Base-by-base conservation (phyloP, 148 eudicot species). In the Salicornia ramosissima region DNA sequence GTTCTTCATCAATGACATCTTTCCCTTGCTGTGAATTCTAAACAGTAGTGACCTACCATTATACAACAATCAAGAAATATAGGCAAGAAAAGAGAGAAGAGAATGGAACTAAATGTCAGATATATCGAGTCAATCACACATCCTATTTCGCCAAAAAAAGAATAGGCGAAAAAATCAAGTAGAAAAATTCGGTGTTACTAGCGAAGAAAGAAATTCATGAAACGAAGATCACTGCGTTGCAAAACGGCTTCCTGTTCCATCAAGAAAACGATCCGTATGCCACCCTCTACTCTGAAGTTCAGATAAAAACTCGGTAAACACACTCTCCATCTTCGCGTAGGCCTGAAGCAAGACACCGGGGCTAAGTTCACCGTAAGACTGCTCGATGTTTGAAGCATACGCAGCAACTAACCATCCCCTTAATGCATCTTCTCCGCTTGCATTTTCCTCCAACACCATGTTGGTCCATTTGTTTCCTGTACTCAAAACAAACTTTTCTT, bases 251-350 rank as follows among this genome's bases (percentile, higher is more conserved):
- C 97, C 98, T 1, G 85, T 84, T 71, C 98, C 98, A 83, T 94
- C 98, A 57, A 94, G 87, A 81, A 94, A 94, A 3, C 96, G 97
- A 77, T 94, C 98, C 2, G 98, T 90, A 75, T 94, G 96, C 98
- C 98, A 94, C 62, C 98, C 98, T 81, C 86, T 88, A 6, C 75
- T 72, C 81, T 87, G 92, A 56, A 94, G 81, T 71, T 86, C 76
- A 22, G 85, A 59, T 18, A 90, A 54, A 72, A 94, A 85, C 40
- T 78, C 84, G 13, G 90, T 74, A 70, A 90, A 88, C 67, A 86
- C 86, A 2, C 69, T 58, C 51, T 84, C 91, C 98, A 90, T 94
- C 72, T 74, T 83, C 80, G 87, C 96, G 61, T 87, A 90, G 39
- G 96, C 98, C 66, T 81, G 78, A 68, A 74, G 64, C 71, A 90